Evolutionary conservation across 179 eudicot species (phyloP).

Genomic region (Beta macrorhiza): DNA sequence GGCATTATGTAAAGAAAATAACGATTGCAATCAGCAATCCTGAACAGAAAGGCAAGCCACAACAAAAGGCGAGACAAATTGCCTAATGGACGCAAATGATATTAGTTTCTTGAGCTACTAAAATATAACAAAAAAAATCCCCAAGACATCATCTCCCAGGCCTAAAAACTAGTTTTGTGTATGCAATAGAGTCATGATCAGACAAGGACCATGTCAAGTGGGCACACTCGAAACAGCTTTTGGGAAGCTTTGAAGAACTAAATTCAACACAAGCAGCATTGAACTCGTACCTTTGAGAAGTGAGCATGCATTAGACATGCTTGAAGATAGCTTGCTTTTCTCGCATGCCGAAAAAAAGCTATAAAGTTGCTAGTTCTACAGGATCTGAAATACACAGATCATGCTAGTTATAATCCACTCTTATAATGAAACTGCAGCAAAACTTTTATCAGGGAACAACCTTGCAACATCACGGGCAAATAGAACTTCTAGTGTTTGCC

Average conservation of each 20-base stretch:
- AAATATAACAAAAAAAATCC: too few species aligned
- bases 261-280: slow-evolving; percentile 10
- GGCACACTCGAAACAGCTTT: background rate
- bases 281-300: slow-evolving; percentile 76
- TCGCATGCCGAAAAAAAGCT: slow-evolving; percentile 88
- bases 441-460: slow-evolving; percentile 36
- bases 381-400: slow-evolving; percentile 56
- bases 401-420: slow-evolving; percentile 24
- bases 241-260: background rate
- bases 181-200: too few species aligned
- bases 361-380: slow-evolving; percentile 93
- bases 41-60: too few species aligned
- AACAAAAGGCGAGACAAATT: too few species aligned
- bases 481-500: slow-evolving; percentile 81
- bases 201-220: slow-evolving; percentile 1
- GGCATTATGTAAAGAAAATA: too few species aligned
- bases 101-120: too few species aligned
- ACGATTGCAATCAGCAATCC: too few species aligned
- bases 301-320: slow-evolving; percentile 99
- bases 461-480: slow-evolving; percentile 98
- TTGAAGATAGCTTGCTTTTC: slow-evolving; percentile 92
- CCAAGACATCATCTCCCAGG: too few species aligned
- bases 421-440: slow-evolving; percentile 12
- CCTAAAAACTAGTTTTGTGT: too few species aligned
- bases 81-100: too few species aligned